Conservation (phyloP, 805 yeast species). For the Candida nemodendra region DNA sequence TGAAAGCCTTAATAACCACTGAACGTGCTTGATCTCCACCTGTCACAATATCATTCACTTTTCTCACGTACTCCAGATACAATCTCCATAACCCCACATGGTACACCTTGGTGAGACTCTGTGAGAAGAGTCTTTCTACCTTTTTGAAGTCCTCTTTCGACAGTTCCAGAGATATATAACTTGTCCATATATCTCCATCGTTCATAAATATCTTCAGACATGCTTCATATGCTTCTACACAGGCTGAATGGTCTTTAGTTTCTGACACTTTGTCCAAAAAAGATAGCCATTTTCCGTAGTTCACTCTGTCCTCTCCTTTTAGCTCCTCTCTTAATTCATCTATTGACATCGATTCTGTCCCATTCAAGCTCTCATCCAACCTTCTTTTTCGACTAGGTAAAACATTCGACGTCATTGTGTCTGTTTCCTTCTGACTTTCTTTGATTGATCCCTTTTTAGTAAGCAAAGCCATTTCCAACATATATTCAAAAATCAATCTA, state of each 20-base stretch:
- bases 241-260: slow-evolving; percentile 59
- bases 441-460: too few species aligned
- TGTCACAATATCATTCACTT: slow-evolving; percentile 65
- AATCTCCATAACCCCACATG: slow-evolving; percentile 70
- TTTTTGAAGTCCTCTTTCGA: slow-evolving; percentile 59
- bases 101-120: slow-evolving; percentile 59
- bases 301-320: slow-evolving; percentile 45
- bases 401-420: slow-evolving; percentile 7
- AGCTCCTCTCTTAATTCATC: slow-evolving; percentile 59
- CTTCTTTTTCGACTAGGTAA: slow-evolving; percentile 11
- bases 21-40: slow-evolving; percentile 82
- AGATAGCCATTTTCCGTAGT: slow-evolving; percentile 56
- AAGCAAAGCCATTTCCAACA: too few species aligned
- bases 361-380: slow-evolving; percentile 2
- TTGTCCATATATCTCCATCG: slow-evolving; percentile 72
- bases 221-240: slow-evolving; percentile 55
- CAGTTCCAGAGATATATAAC: slow-evolving; percentile 64
- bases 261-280: slow-evolving; percentile 47
- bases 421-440: slow-evolving; percentile 1
- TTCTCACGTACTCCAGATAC: slow-evolving; percentile 77
- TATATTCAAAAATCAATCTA: too few species aligned
- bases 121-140: slow-evolving; percentile 65
- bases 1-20: slow-evolving; percentile 76
- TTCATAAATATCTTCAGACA: slow-evolving; percentile 66
- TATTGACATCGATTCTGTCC: slow-evolving; percentile 32